Evolutionary conservation across 176 grass and related monocot genomes (phyloP), one percentile per base, ranked within the genome.

Genomic region (Aegilops speltoides): DNA sequence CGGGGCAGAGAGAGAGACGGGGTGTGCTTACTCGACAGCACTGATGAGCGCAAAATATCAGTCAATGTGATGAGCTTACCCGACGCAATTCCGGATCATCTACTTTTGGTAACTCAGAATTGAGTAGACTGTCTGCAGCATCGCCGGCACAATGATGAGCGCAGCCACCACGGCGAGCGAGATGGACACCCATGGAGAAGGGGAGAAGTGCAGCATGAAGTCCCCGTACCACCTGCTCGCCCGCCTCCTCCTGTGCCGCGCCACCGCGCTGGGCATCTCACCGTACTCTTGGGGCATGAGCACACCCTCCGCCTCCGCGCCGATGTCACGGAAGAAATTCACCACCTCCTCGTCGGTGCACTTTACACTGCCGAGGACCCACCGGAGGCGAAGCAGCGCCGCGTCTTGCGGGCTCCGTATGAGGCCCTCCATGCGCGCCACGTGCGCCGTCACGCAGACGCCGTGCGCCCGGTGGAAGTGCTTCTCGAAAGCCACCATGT

Each of bases 111-210:
- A 86, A 71, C 83, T 1, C 14, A 89, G 63, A 37, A 82, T 70
- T 1, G 88, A 82, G 63, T 89, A 86, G 20, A 77, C 36, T 0
- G 88, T 86, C 83, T 89, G 88, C 83, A 89, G 85, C 74, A 91
- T 59, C 15, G 74, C 46, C 7, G 89, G 86, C 19, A 81, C 76
- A 28, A 91, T 34, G 59, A 91, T 80, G 6, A 92, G 60, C 15
- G 69, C 50, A 1, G 13, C 72, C 0, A 87, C 90, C 0, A 28
- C 79, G 22, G 31, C 48, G 10, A 89, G 67, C 0, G 79, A 80
- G 28, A 92, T 33, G n/a, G 80, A 61, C 19, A 92, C 81, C 87
- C 90, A 89, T 12, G 87, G 90, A 20, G 84, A 86, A 25, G 90
- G 84, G 83, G 87, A 81, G 64, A 87, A 87, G 24, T 87, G 68